Base-by-base conservation (phyloP, 805 yeast species). In the Candida succiphila region DNA sequence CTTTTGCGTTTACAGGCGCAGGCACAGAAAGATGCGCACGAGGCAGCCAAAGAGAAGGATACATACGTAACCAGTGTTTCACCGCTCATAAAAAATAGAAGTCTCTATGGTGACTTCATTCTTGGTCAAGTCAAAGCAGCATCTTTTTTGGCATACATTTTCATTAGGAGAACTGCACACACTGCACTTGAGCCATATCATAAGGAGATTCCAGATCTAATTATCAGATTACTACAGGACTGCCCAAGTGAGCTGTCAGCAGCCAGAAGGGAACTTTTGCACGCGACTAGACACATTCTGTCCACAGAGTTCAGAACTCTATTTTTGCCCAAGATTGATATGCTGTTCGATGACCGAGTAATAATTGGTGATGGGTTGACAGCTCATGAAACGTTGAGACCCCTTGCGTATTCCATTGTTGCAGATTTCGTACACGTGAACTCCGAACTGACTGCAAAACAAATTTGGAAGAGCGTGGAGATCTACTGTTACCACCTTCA, bases 401-500 rank as follows among this genome's bases (percentile, higher is more conserved):
- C 97, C 0, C 61, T 92, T 48, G 97, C 97, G 0, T 92, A 88
- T 54, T 82, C 94, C 24, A 85, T 94, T 12, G 89, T 92, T 32
- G 97, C 98, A 1, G 99, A 92, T 51, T 79, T 94, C 46, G 81
- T 92, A 34, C 97, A 92, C 49, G 89, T 89, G 3, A 75, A 96
- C 44, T 72, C 78, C 32, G 94, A 88, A 43, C 61, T 92, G 34
- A 78, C 83, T 1, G 73, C 88, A 2, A 75, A 73, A 26, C 96
- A 86, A 51, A 80, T 92, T 9, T 79, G 94, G 78, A 77, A 80
- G 37, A 84, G 96, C 0, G 89, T 94, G 4, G 72, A 68, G 29
- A 79, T 85, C 36, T 92, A 86, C 50, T 80, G 95, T 48, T 71
- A 69, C 20, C 77, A 86, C 44, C 61, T 92, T 40, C 80, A 81